These are phyloP conservation scores for Rutstroemia sp. DNA, from an alignment of 2,329 filamentous ascomycete genomes.

Conservation along the genomic window DNA sequence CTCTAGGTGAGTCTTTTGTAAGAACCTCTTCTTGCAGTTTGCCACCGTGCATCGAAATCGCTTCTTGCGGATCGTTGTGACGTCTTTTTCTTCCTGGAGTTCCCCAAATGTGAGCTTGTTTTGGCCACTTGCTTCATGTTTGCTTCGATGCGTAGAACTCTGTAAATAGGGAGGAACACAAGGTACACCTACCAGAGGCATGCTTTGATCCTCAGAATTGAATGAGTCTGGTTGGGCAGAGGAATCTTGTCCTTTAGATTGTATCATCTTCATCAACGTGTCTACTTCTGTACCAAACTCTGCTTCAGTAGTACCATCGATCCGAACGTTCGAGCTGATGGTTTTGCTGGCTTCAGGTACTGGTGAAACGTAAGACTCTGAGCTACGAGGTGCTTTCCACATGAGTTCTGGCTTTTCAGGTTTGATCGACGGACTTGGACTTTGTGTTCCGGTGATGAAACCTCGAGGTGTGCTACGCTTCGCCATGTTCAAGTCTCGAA, in stretches of 20 bases:
- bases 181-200: constrained; percentile 24
- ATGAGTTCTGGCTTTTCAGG: constrained; percentile 22
- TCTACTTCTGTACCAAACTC: constrained; percentile 78
- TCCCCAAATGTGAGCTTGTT: constrained; percentile 20
- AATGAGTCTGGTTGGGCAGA: constrained; percentile 23
- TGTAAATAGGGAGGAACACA: constrained; percentile 29
- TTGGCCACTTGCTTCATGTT: constrained; percentile 11
- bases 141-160: constrained; percentile 2
- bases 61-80: constrained; percentile 36
- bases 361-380: constrained; percentile 11
- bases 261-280: constrained; percentile 81
- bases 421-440: constrained; percentile 32
- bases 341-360: neutral
- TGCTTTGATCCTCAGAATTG: constrained; percentile 13
- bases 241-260: constrained; percentile 50
- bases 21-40: constrained; percentile 74
- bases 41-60: constrained; percentile 67
- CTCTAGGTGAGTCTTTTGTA: constrained; percentile 86
- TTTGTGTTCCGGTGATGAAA: constrained; percentile 26
- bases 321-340: neutral
- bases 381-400: constrained; percentile 17
- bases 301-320: constrained; percentile 25
- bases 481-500: too few species aligned
- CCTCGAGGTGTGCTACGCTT: constrained; percentile 18
- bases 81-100: constrained; percentile 15